Evolutionary conservation across 148 eudicot genomes (phyloP), one percentile per base, ranked within the genome.

Genomic region (Arbutus unedo): DNA sequence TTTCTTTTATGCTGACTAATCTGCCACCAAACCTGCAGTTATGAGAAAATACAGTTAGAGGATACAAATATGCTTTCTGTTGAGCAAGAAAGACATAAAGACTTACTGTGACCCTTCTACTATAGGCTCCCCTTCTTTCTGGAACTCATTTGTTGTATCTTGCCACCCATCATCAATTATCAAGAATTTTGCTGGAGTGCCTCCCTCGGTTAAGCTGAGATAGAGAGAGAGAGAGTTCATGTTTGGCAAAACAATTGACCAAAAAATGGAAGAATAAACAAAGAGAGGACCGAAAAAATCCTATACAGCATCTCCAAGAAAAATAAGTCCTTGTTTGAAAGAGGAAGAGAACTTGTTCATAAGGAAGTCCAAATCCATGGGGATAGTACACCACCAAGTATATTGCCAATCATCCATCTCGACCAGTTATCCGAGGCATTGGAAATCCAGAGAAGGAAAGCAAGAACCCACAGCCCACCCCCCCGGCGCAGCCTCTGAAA

Each of bases 91-190:
- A 50, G 48, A 54, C 8, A 51, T 10, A 82, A 0, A 15, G 23
- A 84, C 89, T 82, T 83, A 87, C 89, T 86, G 77, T 59, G 87
- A 57, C 31, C 89, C 91, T 79, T 87, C 91, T 3, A 85, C 76
- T 57, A 79, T 48, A 4, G 91, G 89, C 67, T 89, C 85, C 60
- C 89, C 91, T 83, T 87, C 89, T 47, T 79, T 85, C 10, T 68
- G 85, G 81, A 85, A 89, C 41, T 89, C 88, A 50, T 89, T 89
- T 10, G n/a, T 62, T 49, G 85, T 83, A 48, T 87, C 79, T 79
- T 88, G 90, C 90, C 90, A 88, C 3, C 90, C 90, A 80, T 88
- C 90, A 54, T 88, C 90, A 60, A 88, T 88, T 81, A 88, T 81
- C 72, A 88, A 62, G 79, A 88, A 86, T 66, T 47, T 84, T 56